Conservation (phyloP, 805 yeast genomes). For the Kodamaea neixiangensis region DNA sequence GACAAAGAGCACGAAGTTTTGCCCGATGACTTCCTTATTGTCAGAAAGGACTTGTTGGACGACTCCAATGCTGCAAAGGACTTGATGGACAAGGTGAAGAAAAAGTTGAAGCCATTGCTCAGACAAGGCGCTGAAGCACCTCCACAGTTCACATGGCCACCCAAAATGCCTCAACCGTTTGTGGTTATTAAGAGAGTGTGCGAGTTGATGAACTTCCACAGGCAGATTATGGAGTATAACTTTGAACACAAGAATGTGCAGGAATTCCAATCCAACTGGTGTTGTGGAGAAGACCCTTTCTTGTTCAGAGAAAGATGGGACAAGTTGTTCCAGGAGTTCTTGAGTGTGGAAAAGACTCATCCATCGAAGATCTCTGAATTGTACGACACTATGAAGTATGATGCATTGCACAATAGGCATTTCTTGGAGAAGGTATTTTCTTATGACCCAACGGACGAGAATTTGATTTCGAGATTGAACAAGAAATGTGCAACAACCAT, state of each 20-base stretch:
- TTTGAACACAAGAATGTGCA: constrained; percentile 66
- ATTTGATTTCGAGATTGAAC: constrained; percentile 34
- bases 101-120: constrained; percentile 88
- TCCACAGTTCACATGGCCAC: constrained; percentile 98
- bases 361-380: constrained; percentile 96
- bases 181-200: constrained; percentile 91
- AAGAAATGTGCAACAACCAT: constrained; percentile 45
- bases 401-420: constrained; percentile 91
- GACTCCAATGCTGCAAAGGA: constrained; percentile 98
- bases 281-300: constrained; percentile 93
- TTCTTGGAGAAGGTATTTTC: constrained; percentile 82
- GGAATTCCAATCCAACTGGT: constrained; percentile 80
- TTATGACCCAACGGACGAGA: constrained; percentile 51
- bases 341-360: constrained; percentile 91
- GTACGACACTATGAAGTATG: constrained; percentile 98
- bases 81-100: constrained; percentile 95
- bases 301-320: constrained; percentile 97
- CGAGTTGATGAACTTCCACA: constrained; percentile 91
- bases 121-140: constrained; percentile 98
- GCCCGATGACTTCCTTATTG: constrained; percentile 76
- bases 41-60: constrained; percentile 88
- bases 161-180: constrained; percentile 96
- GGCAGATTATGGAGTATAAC: constrained; percentile 78
- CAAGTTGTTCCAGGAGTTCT: constrained; percentile 88
- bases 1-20: constrained; percentile 51